Evolutionary conservation across 2,329 filamentous ascomycete genomes (phyloP).

Genomic region (Trichoderma sp.): DNA sequence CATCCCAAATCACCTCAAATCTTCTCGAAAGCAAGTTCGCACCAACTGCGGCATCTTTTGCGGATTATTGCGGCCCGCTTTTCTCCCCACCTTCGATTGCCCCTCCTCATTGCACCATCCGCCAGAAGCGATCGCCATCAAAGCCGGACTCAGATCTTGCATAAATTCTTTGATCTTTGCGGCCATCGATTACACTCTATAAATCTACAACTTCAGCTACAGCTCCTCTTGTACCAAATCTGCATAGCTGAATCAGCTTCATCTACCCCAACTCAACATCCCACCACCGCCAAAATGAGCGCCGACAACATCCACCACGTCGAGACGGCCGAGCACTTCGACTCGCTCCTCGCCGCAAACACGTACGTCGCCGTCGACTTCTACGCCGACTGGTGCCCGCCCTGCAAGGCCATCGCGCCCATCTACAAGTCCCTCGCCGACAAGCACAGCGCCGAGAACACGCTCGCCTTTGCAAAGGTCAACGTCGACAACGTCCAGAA

Average conservation of each 20-base stretch:
- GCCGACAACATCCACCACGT: slow-evolving; percentile 35
- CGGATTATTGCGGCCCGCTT: slow-evolving; percentile 21
- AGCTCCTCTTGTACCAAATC: neutral
- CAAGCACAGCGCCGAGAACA: slow-evolving; percentile 43
- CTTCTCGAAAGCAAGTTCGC: neutral
- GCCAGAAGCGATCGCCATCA: neutral
- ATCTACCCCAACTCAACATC: too few species aligned
- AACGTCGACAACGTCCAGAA: slow-evolving; percentile 83
- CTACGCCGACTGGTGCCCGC: slow-evolving; percentile 54
- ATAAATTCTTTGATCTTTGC: neutral
- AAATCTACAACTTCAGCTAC: neutral
- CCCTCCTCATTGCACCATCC: slow-evolving; percentile 12
- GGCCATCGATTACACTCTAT: too few species aligned
- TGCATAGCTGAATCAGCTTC: neutral
- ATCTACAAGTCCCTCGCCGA: slow-evolving; percentile 41
- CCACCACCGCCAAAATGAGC: slow-evolving; percentile 13
- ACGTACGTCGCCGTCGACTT: slow-evolving; percentile 52
- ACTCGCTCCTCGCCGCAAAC: slow-evolving; percentile 41
- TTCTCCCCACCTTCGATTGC: neutral
- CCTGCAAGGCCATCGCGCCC: slow-evolving; percentile 52
- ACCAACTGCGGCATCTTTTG: slow-evolving; percentile 6
- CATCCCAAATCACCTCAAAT: neutral
- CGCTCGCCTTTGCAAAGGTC: slow-evolving; percentile 80
- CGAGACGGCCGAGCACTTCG: slow-evolving; percentile 38
- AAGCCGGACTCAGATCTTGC: neutral